Conservation (phyloP, 169 alveolate genomes). For the Perkinsus marinus region DNA sequence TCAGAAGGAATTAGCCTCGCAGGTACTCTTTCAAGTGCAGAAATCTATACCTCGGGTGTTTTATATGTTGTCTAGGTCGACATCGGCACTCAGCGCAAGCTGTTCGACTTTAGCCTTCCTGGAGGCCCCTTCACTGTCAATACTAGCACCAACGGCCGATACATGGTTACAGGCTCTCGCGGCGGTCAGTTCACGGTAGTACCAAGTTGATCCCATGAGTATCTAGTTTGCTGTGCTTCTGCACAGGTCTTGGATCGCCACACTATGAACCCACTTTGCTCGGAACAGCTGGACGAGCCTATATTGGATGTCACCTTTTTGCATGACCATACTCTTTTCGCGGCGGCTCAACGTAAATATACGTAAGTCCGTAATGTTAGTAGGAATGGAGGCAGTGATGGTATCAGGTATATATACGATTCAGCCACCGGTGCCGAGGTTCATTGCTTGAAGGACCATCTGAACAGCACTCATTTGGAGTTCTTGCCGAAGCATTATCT, state of each 20-base stretch:
- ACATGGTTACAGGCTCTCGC: slow-evolving; percentile 49
- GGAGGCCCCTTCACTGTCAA: slow-evolving; percentile 60
- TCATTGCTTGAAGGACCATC: slow-evolving; percentile 45
- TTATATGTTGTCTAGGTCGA: neutral
- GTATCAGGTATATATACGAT: slow-evolving; percentile 43
- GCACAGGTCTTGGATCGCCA: neutral
- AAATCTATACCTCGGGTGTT: too few relatives aligned
- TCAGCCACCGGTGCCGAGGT: slow-evolving; percentile 46
- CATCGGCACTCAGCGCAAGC: slow-evolving; percentile 23
- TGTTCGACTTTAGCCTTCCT: slow-evolving; percentile 50
- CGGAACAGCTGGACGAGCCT: slow-evolving; percentile 36
- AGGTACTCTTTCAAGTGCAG: neutral
- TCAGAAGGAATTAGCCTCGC: neutral
- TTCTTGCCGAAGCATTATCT: slow-evolving; percentile 54
- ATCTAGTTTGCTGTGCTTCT: neutral
- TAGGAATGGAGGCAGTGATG: neutral
- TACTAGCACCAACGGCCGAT: slow-evolving; percentile 57
- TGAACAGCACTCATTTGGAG: slow-evolving; percentile 36
- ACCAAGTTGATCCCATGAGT: slow-evolving; percentile 53
- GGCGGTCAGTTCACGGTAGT: slow-evolving; percentile 61
- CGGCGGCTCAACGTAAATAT: slow-evolving; percentile 66
- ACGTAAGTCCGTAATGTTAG: slow-evolving; percentile 7
- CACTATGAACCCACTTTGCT: neutral
- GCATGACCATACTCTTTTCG: slow-evolving; percentile 64
- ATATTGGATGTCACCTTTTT: slow-evolving; percentile 58